Base-by-base conservation (phyloP, 2,329 filamentous ascomycete species). In the Xylaria sp. region DNA sequence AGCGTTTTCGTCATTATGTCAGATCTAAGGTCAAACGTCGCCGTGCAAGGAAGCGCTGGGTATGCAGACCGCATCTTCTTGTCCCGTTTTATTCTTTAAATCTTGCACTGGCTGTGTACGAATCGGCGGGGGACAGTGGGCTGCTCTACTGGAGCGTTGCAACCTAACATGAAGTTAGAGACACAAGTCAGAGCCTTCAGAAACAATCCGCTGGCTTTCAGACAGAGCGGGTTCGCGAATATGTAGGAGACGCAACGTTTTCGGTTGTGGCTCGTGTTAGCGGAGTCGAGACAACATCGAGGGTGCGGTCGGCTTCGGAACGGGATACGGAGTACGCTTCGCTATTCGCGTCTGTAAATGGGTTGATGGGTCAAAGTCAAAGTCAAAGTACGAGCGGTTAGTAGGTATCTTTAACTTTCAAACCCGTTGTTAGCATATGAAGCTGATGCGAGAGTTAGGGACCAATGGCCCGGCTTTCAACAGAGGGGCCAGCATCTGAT, bases 21-120 rank as follows among this genome's bases (percentile, higher is more conserved):
- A 9, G 33, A 43, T 12, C 25, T 23, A 46, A 63, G 43, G 20
- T 67, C 64, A 43, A n/a, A 58, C 25, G 39, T 25, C 1, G 59
- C 59, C 28, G 31, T n/a, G 18, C 41, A 52, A n/a, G 64, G 64
- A n/a, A 67, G 59, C 59, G 20, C n/a, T 33, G 43, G 43, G 64
- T 67, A 56, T 63, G 61, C 56, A 36, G 18, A 20, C 28, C 12
- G 9, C n/a, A 52, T 23, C 28, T 36, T 9, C 33, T 41, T 55
- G 15, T 13, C 7, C 41, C 18, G 28, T 48, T 28, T n/a, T 2
- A 49, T 20, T 49, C 12, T 41, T 48, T n/a, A 1, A 12, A 33
- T 20, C 39, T 61, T 48, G 36, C 18, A 36, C 10, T n/a, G 2
- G 49, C 10, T 7, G 23, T 49, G 31, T 46, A 60, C 13, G 41